Conservation (phyloP, 371 early-diverging fungal species). For the Nematocida minor region DNA sequence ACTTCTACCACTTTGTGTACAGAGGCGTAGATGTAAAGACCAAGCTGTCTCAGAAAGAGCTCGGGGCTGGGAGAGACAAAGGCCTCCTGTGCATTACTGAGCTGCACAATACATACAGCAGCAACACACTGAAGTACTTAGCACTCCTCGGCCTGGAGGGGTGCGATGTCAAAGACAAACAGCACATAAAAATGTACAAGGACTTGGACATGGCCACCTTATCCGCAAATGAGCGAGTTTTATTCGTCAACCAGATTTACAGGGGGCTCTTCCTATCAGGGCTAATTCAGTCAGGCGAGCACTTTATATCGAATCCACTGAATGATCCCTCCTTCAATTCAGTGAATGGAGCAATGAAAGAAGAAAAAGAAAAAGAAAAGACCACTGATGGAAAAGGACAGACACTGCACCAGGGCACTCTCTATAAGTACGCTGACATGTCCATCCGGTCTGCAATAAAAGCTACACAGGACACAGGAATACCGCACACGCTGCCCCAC, state of each 20-base stretch:
- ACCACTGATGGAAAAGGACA: background rate
- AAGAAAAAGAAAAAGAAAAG: background rate
- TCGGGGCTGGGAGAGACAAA: background rate
- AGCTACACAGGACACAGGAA: slow-evolving; percentile 22
- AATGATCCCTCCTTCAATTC: background rate
- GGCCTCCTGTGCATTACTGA: background rate
- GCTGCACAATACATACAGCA: slow-evolving; percentile 17
- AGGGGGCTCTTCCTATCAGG: slow-evolving; percentile 34
- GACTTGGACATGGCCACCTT: background rate
- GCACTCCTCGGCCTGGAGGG: slow-evolving; percentile 21
- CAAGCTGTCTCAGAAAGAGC: background rate
- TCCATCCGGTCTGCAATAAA: slow-evolving; percentile 40
- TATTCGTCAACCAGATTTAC: slow-evolving; percentile 46
- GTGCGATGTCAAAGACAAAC: background rate
- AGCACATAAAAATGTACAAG: background rate
- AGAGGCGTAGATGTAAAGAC: background rate
- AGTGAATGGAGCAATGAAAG: background rate
- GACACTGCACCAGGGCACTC: background rate
- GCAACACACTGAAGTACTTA: slow-evolving; percentile 15
- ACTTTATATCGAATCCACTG: background rate
- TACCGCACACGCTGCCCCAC: slow-evolving; percentile 32
- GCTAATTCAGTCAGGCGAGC: background rate
- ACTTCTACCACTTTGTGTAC: slow-evolving; percentile 45
- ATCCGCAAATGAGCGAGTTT: background rate
- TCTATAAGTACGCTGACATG: slow-evolving; percentile 34